phyloP scores from a whole-genome alignment of 2,329 filamentous ascomycete species.

The Cercospora nicotianae region DNA sequence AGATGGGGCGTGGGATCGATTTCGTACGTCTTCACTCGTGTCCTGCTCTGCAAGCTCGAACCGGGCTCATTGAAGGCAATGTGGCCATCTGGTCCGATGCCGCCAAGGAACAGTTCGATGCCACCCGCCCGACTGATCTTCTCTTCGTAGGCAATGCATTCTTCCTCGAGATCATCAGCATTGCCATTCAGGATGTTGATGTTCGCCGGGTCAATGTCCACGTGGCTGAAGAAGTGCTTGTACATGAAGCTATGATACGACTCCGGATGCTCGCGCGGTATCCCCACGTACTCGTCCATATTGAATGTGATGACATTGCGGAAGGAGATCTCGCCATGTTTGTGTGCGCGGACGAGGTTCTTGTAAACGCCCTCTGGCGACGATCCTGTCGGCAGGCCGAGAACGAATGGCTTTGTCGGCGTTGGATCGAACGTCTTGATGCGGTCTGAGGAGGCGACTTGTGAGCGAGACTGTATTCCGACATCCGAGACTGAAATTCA shows the following conservation, averaged over 20 bases:
- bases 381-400: constrained; percentile 80
- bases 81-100: constrained; percentile 82
- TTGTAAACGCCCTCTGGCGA: constrained; percentile 77
- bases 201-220: constrained; percentile 77
- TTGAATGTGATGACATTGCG: constrained; percentile 89
- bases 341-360: constrained; percentile 69
- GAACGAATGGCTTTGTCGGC: constrained; percentile 71
- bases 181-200: constrained; percentile 85
- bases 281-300: constrained; percentile 88
- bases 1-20: neutral
- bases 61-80: constrained; percentile 91
- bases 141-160: constrained; percentile 77
- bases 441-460: constrained; percentile 57
- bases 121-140: constrained; percentile 73
- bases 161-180: constrained; percentile 69
- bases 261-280: constrained; percentile 78
- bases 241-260: constrained; percentile 94
- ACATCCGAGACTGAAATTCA: too few species aligned
- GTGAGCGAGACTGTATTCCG: too few species aligned
- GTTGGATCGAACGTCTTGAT: constrained; percentile 77
- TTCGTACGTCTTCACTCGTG: constrained; percentile 70
- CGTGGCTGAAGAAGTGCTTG: constrained; percentile 83
- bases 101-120: constrained; percentile 82
- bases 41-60: constrained; percentile 73
- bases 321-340: constrained; percentile 75